A percentile compares a stretch with the other conserved stretches of the same genome.
Evolutionary conservation across 345 rosid genomes (phyloP).

Genomic region (Ceriops zippeliana): DNA sequence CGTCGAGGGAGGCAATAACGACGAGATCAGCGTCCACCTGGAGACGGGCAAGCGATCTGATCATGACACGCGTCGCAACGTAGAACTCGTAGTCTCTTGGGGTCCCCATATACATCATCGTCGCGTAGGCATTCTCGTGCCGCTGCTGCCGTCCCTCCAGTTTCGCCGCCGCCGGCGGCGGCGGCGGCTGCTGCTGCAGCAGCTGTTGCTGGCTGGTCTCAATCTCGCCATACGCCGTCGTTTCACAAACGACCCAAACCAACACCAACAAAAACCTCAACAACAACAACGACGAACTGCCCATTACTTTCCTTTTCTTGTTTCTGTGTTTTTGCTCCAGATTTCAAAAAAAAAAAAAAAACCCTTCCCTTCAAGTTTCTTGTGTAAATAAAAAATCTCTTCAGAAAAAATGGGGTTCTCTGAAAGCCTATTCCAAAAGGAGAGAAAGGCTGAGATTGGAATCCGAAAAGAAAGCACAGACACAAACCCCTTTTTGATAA

Average conservation of each 20-base stretch:
- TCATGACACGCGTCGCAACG: slow-evolving; percentile 82
- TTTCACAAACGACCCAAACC: background rate
- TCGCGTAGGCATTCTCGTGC: slow-evolving; percentile 81
- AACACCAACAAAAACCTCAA: slow-evolving; percentile 9
- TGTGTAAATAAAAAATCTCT: too few relatives aligned
- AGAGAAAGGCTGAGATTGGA: too few relatives aligned
- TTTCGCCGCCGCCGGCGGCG: too few relatives aligned
- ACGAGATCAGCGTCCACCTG: slow-evolving; percentile 87
- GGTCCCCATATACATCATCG: slow-evolving; percentile 99
- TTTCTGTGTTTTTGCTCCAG: background rate
- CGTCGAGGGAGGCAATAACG: slow-evolving; percentile 92
- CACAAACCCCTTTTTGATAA: too few relatives aligned
- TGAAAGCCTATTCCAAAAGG: too few relatives aligned
- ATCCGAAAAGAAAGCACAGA: too few relatives aligned
- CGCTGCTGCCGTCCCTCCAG: slow-evolving; percentile 10
- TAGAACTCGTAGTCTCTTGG: slow-evolving; percentile 98
- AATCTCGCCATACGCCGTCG: slow-evolving; percentile 24
- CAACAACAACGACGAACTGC: background rate
- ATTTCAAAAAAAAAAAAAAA: too few relatives aligned
- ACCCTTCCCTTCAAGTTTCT: too few relatives aligned
- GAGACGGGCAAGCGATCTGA: slow-evolving; percentile 65
- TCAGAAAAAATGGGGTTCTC: too few relatives aligned
- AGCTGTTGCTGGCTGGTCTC: background rate
- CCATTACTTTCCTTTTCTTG: background rate
- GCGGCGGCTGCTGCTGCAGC: background rate